phyloP scores from a whole-genome alignment of 2,329 filamentous ascomycete species.

The Colletotrichum simmondsii region DNA sequence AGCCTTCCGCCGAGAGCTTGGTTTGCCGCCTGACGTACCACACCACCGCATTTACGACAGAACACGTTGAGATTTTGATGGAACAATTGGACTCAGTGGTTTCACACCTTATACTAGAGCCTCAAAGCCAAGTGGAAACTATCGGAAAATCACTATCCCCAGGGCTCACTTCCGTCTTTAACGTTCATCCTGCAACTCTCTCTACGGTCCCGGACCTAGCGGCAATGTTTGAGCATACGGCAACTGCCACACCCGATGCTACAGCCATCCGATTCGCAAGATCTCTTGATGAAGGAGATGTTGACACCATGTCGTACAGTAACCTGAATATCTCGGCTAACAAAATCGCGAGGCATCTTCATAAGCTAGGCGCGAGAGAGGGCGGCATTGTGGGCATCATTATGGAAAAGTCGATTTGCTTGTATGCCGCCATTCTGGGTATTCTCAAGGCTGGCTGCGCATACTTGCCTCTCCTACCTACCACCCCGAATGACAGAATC shows the following conservation, averaged over 20 bases:
- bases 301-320: constrained; percentile 68
- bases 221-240: constrained; percentile 65
- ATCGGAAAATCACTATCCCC: constrained; percentile 42
- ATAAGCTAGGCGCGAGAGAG: constrained; percentile 54
- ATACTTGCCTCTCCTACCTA: constrained; percentile 82
- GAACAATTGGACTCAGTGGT: constrained; percentile 69
- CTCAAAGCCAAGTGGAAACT: neutral
- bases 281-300: constrained; percentile 50
- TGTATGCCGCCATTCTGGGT: constrained; percentile 81
- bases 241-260: constrained; percentile 57
- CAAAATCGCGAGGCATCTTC: constrained; percentile 65
- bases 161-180: constrained; percentile 60
- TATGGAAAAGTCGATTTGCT: constrained; percentile 78
- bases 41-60: constrained; percentile 58
- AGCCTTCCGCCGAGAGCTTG: constrained; percentile 64
- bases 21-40: constrained; percentile 60
- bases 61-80: constrained; percentile 67
- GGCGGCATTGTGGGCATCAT: constrained; percentile 76
- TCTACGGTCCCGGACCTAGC: constrained; percentile 56
- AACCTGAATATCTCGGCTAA: constrained; percentile 71
- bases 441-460: constrained; percentile 80
- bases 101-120: constrained; percentile 38
- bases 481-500: constrained; percentile 72
- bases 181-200: constrained; percentile 49
- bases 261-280: constrained; percentile 74